Conservation (phyloP, 2,329 filamentous ascomycete species). For the Alternaria sp. region DNA sequence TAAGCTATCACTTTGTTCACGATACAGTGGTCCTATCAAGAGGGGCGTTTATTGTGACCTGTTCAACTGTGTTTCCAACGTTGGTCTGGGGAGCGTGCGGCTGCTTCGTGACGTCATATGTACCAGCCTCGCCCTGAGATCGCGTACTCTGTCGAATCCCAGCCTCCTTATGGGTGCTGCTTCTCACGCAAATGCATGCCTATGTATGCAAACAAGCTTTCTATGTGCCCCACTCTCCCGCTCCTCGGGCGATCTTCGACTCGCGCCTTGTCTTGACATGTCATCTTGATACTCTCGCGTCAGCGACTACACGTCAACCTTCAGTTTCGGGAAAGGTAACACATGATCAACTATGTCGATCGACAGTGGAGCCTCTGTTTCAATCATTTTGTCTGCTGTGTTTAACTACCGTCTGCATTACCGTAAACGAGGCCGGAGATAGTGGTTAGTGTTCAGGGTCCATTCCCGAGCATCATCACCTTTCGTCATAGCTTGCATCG, state of each 20-base stretch:
- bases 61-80: background rate
- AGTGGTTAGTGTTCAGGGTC: slow-evolving; percentile 8
- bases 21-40: slow-evolving; percentile 7
- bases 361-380: background rate
- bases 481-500: slow-evolving; percentile 16
- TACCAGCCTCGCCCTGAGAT: background rate
- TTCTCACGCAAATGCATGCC: background rate
- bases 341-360: background rate
- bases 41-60: background rate
- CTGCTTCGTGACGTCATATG: slow-evolving; percentile 6
- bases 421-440: slow-evolving; percentile 9
- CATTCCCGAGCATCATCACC: slow-evolving; percentile 12
- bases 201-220: slow-evolving; percentile 8
- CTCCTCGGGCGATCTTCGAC: background rate
- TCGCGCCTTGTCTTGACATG: background rate
- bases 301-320: background rate
- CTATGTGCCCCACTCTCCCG: slow-evolving; percentile 4
- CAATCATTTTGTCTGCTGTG: background rate
- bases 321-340: background rate
- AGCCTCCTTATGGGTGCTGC: background rate
- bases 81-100: background rate
- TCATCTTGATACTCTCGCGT: background rate
- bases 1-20: slow-evolving; percentile 22
- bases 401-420: background rate
- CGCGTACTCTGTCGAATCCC: background rate